phyloP scores from a whole-genome alignment of 2,329 filamentous ascomycete species.

The Ophiosphaerella herpotricha region DNA sequence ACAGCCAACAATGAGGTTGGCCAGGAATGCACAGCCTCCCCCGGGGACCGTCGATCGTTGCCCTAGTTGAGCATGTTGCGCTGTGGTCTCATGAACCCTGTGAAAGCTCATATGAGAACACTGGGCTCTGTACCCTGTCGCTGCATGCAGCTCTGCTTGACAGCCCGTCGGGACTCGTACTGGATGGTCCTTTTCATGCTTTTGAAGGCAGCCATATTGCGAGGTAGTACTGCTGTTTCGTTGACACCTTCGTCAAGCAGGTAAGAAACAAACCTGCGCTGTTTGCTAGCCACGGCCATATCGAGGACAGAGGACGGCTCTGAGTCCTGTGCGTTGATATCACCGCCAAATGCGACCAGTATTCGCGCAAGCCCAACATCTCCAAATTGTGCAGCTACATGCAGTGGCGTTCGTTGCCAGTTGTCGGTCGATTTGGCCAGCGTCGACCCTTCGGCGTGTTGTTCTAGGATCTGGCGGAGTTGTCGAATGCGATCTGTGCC shows the following conservation, averaged over 20 bases:
- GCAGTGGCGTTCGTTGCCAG: constrained; percentile 18
- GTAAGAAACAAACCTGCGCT: constrained; percentile 13
- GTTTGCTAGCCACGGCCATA: constrained; percentile 15
- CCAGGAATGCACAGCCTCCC: too few species aligned
- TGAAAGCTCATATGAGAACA: too few species aligned
- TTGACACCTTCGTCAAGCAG: constrained; percentile 14
- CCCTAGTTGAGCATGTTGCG: too few species aligned
- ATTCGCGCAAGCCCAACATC: constrained; percentile 12
- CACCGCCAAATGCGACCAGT: constrained; percentile 12
- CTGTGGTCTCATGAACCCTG: too few species aligned
- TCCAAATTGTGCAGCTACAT: constrained; percentile 17
- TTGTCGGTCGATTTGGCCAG: constrained; percentile 16
- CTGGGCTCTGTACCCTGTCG: background rate
- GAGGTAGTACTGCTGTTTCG: constrained; percentile 9
- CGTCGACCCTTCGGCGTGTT: constrained; percentile 4
- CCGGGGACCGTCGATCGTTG: too few species aligned
- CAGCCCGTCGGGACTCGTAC: background rate
- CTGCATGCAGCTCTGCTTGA: background rate
- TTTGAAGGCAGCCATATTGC: constrained; percentile 9
- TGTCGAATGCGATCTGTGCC: constrained; percentile 4
- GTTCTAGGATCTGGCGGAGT: constrained; percentile 7
- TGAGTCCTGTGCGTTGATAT: constrained; percentile 22
- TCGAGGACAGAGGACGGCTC: constrained; percentile 19
- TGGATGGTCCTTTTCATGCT: constrained; percentile 15
- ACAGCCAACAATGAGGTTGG: too few species aligned